Base-by-base conservation (phyloP, 225 moss, liverwort and hornwort genomes). In the Physcomitrium patens region DNA sequence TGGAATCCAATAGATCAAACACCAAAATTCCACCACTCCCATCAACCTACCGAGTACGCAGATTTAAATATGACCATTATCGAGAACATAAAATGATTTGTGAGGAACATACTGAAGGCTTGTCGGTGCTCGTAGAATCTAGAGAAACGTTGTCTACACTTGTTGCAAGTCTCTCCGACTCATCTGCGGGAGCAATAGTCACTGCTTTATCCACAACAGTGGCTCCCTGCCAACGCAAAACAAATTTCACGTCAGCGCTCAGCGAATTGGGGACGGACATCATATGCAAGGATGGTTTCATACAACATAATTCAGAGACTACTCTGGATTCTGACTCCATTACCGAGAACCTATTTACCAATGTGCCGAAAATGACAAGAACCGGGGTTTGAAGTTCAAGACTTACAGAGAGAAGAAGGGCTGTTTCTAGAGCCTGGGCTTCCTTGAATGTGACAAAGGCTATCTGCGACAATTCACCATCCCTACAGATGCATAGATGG, bases 121-220 rank as follows among this genome's bases (percentile, higher is more conserved):
- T 67, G 2, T 48, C 60, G 1, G 73, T 73, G 65, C 47, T 51
- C 68, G 57, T 50, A 15, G 69, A 62, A 28, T 86, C 74, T 10
- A 70, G 78, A 15, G 89, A 79, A n/a, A 65, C 43, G 31, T 80
- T 47, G 12, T 68, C 59, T 12, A 65, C 56, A 11, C 54, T 44
- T 74, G 59, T 65, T 27, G 89, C 71, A 71, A 70, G 84, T 22
- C 81, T 73, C 18, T 86, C 83, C 22, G 86, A 85, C 22, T 89
- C 91, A 67, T 82, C 85, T 68, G 82, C 83, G 3, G 83, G 87
- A 64, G 83, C 81, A 20, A 92, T 92, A 47, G 68, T 92, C 66
- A 92, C 91, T 50, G 91, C 52, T 73, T 92, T 83, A 80, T 89
- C 91, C 41, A 92, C 91, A 72, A 92, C 85, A 56, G 85, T 92